A percentile compares a stretch with the other conserved stretches of the same genome.
phyloP scores from a whole-genome alignment of 768 basidiomycete species.

The Lactifluus echinatus region DNA sequence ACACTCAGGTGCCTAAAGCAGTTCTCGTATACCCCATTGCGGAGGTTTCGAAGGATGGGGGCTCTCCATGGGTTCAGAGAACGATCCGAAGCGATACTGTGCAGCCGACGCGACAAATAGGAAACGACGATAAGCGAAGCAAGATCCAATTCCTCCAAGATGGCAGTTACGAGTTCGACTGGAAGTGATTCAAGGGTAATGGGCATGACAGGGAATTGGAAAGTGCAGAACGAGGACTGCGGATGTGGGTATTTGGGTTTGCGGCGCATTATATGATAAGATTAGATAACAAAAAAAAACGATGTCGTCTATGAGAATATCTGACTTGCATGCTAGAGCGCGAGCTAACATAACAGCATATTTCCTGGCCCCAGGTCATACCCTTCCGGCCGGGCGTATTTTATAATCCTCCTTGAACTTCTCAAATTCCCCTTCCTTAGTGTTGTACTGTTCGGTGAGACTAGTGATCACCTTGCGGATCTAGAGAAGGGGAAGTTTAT shows the following conservation, averaged over 20 bases:
- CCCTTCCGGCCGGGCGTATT: slow-evolving; percentile 44
- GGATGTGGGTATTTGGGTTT: neutral
- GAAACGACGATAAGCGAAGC: slow-evolving; percentile 49
- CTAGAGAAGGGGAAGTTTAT: slow-evolving; percentile 33
- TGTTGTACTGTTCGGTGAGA: slow-evolving; percentile 81
- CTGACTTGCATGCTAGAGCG: too few species aligned
- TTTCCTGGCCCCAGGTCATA: neutral
- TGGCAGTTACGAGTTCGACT: slow-evolving; percentile 69
- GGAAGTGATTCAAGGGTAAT: slow-evolving; percentile 37
- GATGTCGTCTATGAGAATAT: neutral
- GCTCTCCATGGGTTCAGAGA: slow-evolving; percentile 69
- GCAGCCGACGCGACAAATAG: slow-evolving; percentile 51
- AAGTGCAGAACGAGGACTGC: neutral
- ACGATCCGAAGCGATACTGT: slow-evolving; percentile 49
- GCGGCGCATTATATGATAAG: neutral
- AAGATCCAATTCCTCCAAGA: slow-evolving; percentile 61
- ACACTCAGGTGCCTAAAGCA: slow-evolving; percentile 53
- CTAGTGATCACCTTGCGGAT: slow-evolving; percentile 74
- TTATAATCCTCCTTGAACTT: slow-evolving; percentile 69
- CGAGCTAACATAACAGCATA: too few species aligned
- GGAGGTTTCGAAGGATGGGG: slow-evolving; percentile 56
- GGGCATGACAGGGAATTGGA: slow-evolving; percentile 13
- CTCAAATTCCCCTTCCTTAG: slow-evolving; percentile 79
- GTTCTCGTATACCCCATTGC: slow-evolving; percentile 37
- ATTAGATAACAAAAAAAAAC: slow-evolving; percentile 5